phyloP scores from a whole-genome alignment of 164 flowering plant species.

The Dillenia suffruticosa region DNA sequence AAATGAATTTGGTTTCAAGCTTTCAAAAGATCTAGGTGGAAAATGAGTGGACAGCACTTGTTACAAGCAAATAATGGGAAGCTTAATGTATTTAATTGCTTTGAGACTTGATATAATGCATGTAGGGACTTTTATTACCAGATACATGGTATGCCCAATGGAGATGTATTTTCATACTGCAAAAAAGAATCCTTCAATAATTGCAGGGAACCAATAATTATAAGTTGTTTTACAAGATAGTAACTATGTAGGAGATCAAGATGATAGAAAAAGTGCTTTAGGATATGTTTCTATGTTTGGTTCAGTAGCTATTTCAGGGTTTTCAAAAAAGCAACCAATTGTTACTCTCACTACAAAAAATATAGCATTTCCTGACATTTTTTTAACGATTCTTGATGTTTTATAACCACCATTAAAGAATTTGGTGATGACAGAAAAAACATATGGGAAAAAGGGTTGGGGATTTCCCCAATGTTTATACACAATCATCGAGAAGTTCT shows the following conservation, averaged over 20 bases:
- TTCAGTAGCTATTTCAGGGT: constrained; percentile 2
- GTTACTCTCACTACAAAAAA: too few species aligned
- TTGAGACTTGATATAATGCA: background rate
- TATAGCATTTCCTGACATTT: too few species aligned
- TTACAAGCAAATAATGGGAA: constrained; percentile 4
- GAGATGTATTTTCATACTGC: background rate
- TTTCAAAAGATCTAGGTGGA: background rate
- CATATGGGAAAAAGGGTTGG: too few species aligned
- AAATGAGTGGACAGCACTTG: background rate
- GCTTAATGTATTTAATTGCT: constrained; percentile 2
- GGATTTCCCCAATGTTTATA: too few species aligned
- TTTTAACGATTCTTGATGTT: too few species aligned
- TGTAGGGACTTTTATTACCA: constrained; percentile 6
- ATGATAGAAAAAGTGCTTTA: background rate
- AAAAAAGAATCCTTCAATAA: constrained; percentile 2
- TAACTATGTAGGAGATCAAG: background rate
- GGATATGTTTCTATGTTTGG: constrained; percentile 4
- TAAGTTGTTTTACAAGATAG: constrained; percentile 2
- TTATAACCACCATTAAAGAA: too few species aligned
- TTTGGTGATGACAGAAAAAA: too few species aligned
- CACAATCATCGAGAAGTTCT: too few species aligned
- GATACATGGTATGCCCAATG: constrained; percentile 6
- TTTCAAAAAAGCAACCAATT: constrained; percentile 3
- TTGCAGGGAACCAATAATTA: background rate
- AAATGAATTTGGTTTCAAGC: constrained; percentile 2